Evolutionary conservation across 495 filamentous ascomycete genomes (phyloP).

Genomic region (Tuber microsphaerosporum): DNA sequence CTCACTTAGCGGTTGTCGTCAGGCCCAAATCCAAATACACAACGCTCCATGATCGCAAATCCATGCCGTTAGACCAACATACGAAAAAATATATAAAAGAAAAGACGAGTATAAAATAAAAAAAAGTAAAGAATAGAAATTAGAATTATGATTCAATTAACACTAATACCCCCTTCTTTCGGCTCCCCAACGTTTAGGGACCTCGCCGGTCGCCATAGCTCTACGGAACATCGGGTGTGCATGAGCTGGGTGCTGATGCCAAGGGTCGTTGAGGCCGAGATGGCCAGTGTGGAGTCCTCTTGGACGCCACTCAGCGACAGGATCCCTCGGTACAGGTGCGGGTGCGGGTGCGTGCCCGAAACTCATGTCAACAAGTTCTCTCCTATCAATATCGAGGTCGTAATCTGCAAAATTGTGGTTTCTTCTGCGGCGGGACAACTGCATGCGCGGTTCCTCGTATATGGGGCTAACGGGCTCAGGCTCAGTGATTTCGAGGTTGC

Average conservation of each 20-base stretch:
- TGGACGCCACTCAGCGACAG: neutral
- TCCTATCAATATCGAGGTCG: neutral
- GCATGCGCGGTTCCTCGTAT: conserved; percentile 1
- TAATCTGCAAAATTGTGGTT: conserved; percentile 29
- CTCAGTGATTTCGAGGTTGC: conserved; percentile 31
- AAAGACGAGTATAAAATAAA: neutral
- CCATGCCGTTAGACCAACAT: neutral
- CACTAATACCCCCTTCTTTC: neutral
- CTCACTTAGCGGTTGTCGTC: neutral
- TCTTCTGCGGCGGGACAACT: conserved; percentile 12
- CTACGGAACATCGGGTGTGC: neutral
- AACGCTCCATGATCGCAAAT: neutral
- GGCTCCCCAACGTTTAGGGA: neutral
- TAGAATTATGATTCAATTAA: neutral
- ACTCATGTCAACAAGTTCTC: neutral
- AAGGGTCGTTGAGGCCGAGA: neutral
- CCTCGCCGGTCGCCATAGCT: neutral
- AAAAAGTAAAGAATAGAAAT: neutral
- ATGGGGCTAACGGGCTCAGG: conserved; percentile 31
- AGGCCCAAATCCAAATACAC: neutral
- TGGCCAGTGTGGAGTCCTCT: neutral
- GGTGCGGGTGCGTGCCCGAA: neutral
- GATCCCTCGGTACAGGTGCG: neutral
- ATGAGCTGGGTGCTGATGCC: neutral
- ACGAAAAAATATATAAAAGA: neutral